Base-by-base conservation (phyloP, 2,329 filamentous ascomycete species). In the Nigrograna mackinnonii region DNA sequence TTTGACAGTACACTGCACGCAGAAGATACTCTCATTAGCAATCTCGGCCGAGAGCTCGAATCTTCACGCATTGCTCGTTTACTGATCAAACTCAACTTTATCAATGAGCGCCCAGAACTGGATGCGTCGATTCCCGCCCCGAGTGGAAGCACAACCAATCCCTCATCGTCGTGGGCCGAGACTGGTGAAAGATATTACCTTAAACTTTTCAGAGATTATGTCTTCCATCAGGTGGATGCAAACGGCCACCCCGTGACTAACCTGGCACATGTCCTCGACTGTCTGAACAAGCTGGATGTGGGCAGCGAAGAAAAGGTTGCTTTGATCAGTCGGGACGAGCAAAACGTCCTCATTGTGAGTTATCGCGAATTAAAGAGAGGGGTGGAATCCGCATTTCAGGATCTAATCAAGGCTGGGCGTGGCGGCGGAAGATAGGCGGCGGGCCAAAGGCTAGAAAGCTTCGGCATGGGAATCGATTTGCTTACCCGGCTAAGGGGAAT, bases 151-250 rank as follows among this genome's bases (percentile, higher is more conserved):
- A 54, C 61, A 1, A 40, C 65, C 4, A 56, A 55, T 9, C 57
- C 65, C 9, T 58, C 64, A 1, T 52, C 60, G 0, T 77, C 82
- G 36, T 99, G 94, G 92, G 89, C 90, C 4, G 92, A 97, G 67
- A 94, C 88, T 35, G 92, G 92, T 19, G 90, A 96, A 58, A 83
- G 91, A 20, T 97, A 96, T 66, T 87, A 89, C 64, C 77, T 99
- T 51, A 96, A 96, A 71, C 79, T 99, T 6, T 97, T 97, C 76
- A 83, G 94, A 37, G 94, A 99, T 70, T 97, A 95, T 58, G 89
- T 96, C 30, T 99, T 97, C 71, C 94, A 99, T 67, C 91, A 95
- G 61, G 91, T 96, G 11, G 91, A 97, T 64, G 80, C 82, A 21
- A 84, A 89, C 43, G 91, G 90, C 12, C 86, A 88, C 39, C 87